Percentiles rank a stretch among this genome's conserved stretches.
Evolutionary conservation across 73 alveolate genomes (phyloP).

Genomic region (Paramecium octaurelia): DNA sequence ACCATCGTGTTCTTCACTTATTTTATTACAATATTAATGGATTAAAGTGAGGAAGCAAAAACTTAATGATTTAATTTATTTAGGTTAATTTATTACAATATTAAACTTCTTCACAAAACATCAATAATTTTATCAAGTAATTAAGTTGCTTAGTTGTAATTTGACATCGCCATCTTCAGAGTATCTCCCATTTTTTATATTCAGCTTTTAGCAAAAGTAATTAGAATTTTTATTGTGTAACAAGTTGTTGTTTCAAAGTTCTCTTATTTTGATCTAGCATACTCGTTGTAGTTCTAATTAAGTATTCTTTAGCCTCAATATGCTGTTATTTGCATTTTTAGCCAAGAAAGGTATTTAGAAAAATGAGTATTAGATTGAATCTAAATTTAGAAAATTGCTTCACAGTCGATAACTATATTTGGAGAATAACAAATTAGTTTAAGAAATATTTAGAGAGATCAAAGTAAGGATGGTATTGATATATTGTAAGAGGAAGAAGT

Average conservation of each 20-base stretch:
- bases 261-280: background rate
- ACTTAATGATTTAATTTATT: background rate
- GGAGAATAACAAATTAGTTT: background rate
- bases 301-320: background rate
- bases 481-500: background rate
- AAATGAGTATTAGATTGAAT: background rate
- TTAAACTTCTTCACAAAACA: background rate
- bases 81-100: background rate
- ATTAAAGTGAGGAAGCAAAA: background rate
- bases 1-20: constrained; percentile 38
- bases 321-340: background rate
- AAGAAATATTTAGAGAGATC: background rate
- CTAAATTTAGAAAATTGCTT: background rate
- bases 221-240: background rate
- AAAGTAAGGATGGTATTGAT: background rate
- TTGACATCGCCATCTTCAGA: background rate
- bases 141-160: background rate
- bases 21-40: background rate
- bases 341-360: background rate
- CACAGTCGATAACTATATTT: background rate
- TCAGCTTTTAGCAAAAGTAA: background rate
- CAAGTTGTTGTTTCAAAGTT: too few species aligned
- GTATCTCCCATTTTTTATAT: background rate
- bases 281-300: background rate
- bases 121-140: too few species aligned